Base-by-base conservation (phyloP, 23 red algal species). In the Gracilaria domingensis region DNA sequence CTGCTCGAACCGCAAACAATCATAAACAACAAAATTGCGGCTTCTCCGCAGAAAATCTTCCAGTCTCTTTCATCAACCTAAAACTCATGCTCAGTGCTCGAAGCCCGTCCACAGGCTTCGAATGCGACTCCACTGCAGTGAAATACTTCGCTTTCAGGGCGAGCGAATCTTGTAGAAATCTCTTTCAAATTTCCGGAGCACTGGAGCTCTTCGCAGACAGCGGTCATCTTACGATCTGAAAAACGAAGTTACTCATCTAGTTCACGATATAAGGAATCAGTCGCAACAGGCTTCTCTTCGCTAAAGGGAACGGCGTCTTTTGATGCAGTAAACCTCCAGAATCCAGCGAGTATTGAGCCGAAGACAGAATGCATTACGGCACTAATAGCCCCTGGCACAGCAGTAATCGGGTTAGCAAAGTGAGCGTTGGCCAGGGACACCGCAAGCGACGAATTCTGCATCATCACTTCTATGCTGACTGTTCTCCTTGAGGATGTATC, bases 391-490 rank as follows among this genome's bases (percentile, higher is more conserved):
- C 91, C 92, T 9, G 97, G 97, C 29, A 99, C 40, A 59, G 90
- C 91, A 7, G 89, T 90, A 25, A 49, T 14, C 24, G 96, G 96
- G 37, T 87, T 83, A 9, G 80, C 84, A 25, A 99, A 99, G 71
- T 99, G 97, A 17, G 62, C 44, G 35, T 94, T 83, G 14, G 97
- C 97, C 12, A 99, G 75, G 16, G 94, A 94, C 24, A 95, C 97
- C 47, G 89, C 97, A 12, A 99, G 85, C 20, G 90, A 79, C 23
- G 91, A 95, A 48, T 99, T 99, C 59, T 99, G 97, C 97, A 99
- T 99, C 56, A 94, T 88, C 23, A 99, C 97, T 91, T 99, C 97
- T 23, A 99, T 96, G 20, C 71, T 67, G 35, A 99, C 71, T 17
- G 97, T 94, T 62, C 97, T 86, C 24, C 35, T 67, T 14, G 85